A percentile compares a stretch with the other conserved stretches of the same genome.
phyloP scores from a whole-genome alignment of 345 rosid species.

The Erysimum cheiranthoides region DNA sequence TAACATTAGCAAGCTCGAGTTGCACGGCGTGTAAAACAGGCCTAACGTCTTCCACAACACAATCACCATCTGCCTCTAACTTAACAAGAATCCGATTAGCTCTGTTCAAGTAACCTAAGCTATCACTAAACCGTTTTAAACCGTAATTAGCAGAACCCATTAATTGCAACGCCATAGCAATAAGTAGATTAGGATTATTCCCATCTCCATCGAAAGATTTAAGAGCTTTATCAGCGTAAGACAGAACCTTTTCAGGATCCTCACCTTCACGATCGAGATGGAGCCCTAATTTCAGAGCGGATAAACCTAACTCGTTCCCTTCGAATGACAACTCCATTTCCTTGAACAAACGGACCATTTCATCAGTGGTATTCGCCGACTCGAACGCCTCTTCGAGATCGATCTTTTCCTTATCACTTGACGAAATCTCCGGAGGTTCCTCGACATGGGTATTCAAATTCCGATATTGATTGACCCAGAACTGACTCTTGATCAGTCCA shows the following conservation, averaged over 20 bases:
- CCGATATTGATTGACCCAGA: constrained; percentile 53
- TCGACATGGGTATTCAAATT: constrained; percentile 62
- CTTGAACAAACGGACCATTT: constrained; percentile 72
- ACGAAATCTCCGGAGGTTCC: constrained; percentile 51
- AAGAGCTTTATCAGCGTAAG: constrained; percentile 73
- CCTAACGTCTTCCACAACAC: constrained; percentile 57
- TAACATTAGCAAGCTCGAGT: constrained; percentile 80
- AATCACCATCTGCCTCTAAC: constrained; percentile 61
- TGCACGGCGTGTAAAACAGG: constrained; percentile 80
- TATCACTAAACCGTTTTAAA: constrained; percentile 76
- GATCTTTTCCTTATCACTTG: constrained; percentile 63
- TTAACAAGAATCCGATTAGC: constrained; percentile 69
- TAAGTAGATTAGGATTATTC: constrained; percentile 58
- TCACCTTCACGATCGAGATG: constrained; percentile 89
- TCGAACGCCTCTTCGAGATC: constrained; percentile 89
- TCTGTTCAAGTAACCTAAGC: constrained; percentile 78
- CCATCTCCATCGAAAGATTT: constrained; percentile 57
- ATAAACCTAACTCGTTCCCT: constrained; percentile 76
- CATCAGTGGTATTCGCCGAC: constrained; percentile 74
- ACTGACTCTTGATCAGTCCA: constrained; percentile 47
- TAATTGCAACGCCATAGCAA: constrained; percentile 78
- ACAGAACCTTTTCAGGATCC: constrained; percentile 69
- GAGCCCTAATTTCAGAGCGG: constrained; percentile 78
- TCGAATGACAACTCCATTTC: constrained; percentile 76
- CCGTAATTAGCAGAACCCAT: constrained; percentile 76